phyloP scores from a whole-genome alignment of 2,329 filamentous ascomycete species.

The Aspergillaceae sp. region DNA sequence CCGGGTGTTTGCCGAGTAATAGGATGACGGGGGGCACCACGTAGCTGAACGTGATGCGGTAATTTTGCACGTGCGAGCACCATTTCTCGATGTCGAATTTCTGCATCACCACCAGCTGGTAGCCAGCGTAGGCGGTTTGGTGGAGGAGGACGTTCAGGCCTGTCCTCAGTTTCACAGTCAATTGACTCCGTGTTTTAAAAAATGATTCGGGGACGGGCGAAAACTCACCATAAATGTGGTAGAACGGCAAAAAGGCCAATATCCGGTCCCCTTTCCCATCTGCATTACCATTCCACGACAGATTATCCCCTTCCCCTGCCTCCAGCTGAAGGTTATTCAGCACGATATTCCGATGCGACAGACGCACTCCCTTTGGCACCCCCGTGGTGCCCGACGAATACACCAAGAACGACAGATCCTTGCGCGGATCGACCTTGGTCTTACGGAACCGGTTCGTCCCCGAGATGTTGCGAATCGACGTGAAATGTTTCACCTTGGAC shows the following conservation, averaged over 20 bases:
- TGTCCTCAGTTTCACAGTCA: constrained; percentile 6
- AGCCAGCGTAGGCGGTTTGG: constrained; percentile 56
- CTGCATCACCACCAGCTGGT: constrained; percentile 61
- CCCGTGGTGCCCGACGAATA: constrained; percentile 89
- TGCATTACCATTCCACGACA: constrained; percentile 50
- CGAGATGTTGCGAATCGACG: constrained; percentile 56
- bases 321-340: constrained; percentile 57
- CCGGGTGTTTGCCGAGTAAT: constrained; percentile 67
- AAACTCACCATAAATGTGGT: constrained; percentile 71
- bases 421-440: constrained; percentile 56
- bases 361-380: constrained; percentile 80
- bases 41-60: constrained; percentile 68
- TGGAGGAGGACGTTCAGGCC: constrained; percentile 68
- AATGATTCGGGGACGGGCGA: not conserved
- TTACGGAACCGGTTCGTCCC: constrained; percentile 51
- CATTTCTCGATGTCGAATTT: constrained; percentile 76
- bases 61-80: constrained; percentile 66
- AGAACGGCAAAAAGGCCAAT: constrained; percentile 76
- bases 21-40: constrained; percentile 80
- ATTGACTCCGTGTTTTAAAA: too few species aligned
- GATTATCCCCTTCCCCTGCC: constrained; percentile 46
- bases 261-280: constrained; percentile 61
- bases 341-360: constrained; percentile 75
- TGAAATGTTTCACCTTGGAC: constrained; percentile 61
- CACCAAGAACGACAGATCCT: constrained; percentile 74